A percentile compares a stretch with the other conserved stretches of the same genome.
Conservation (phyloP, 2,329 filamentous ascomycete species). For the Dendryphion nanum region DNA sequence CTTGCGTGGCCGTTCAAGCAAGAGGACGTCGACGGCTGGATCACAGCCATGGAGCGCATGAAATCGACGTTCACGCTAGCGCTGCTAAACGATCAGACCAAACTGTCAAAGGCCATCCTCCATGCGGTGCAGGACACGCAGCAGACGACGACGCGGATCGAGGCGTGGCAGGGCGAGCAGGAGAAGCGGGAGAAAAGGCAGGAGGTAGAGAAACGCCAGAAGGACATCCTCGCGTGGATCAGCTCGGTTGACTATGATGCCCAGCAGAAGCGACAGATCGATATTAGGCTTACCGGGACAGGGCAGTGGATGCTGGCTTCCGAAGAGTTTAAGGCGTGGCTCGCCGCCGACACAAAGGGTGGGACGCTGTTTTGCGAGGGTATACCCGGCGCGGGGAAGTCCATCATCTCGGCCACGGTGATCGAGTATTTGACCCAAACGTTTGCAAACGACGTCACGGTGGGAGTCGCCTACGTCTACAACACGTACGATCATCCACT, state of each 20-base stretch:
- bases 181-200: conserved; percentile 14
- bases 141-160: conserved; percentile 3
- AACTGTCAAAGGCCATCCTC: conserved; percentile 3
- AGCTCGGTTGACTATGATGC: conserved; percentile 7
- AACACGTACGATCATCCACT: conserved; percentile 22
- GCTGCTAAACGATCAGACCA: conserved; percentile 14
- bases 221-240: conserved; percentile 14
- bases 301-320: conserved; percentile 19
- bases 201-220: conserved; percentile 3
- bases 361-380: conserved; percentile 23
- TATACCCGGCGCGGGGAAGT: conserved; percentile 29
- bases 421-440: conserved; percentile 8
- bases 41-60: conserved; percentile 14
- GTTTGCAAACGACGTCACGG: not conserved
- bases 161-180: too few relatives aligned
- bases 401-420: conserved; percentile 22
- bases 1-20: conserved; percentile 8
- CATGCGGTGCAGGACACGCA: conserved; percentile 11
- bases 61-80: conserved; percentile 13
- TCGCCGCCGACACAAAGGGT: conserved; percentile 2
- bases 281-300: conserved; percentile 11
- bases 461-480: conserved; percentile 29
- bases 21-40: conserved; percentile 14
- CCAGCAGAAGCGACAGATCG: conserved; percentile 16
- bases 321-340: conserved; percentile 8